Conservation (phyloP, 2,329 filamentous ascomycete genomes). For the Incumbomyces lentus region DNA sequence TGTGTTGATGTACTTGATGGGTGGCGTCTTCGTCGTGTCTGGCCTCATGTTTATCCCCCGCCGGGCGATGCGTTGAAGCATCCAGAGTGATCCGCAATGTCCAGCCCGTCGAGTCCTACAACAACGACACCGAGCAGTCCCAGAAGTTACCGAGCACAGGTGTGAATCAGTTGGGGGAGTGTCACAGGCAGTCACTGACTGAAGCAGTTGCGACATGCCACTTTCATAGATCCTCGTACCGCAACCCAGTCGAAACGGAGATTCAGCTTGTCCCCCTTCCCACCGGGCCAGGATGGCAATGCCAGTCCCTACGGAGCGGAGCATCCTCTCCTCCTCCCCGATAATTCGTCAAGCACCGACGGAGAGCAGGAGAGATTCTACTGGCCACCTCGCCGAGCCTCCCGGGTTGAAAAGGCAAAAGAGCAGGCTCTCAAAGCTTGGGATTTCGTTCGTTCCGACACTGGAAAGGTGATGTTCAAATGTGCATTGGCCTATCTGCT, state of each 20-base stretch:
- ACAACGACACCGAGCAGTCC: neutral
- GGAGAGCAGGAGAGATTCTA: conserved; percentile 16
- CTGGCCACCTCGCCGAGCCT: conserved; percentile 11
- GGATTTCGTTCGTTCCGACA: conserved; percentile 58
- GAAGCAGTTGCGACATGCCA: conserved; percentile 63
- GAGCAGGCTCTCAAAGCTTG: conserved; percentile 35
- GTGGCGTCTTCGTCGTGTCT: neutral
- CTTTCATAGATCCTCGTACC: conserved; percentile 75
- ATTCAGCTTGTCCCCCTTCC: conserved; percentile 54
- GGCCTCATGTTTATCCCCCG: neutral
- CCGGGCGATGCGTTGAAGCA: neutral
- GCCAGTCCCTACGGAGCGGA: conserved; percentile 5
- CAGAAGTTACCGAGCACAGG: conserved; percentile 1
- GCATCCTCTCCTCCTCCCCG: conserved; percentile 16
- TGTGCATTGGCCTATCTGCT: conserved; percentile 83
- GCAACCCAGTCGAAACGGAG: conserved; percentile 73
- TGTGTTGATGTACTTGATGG: too few relatives aligned
- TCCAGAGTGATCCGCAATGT: neutral
- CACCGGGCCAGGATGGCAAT: conserved; percentile 27
- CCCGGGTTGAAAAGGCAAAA: conserved; percentile 14
- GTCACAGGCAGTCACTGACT: neutral
- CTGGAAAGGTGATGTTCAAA: conserved; percentile 73
- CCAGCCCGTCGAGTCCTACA: neutral
- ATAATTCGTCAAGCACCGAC: conserved; percentile 27
- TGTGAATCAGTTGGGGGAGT: neutral